Base-by-base conservation (phyloP, 371 early-diverging fungal genomes). In the Mucor lusitanicus region DNA sequence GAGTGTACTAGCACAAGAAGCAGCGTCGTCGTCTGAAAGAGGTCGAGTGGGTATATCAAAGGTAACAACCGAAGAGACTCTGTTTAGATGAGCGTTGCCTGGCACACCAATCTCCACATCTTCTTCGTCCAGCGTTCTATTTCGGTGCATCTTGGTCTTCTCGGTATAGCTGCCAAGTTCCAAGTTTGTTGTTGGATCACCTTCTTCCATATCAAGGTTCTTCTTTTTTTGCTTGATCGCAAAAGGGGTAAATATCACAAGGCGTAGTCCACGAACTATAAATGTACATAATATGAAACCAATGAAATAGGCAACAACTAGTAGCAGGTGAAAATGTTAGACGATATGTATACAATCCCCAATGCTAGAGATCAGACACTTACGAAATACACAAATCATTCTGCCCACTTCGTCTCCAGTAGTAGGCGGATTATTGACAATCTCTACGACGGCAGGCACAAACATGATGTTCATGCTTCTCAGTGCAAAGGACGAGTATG, bases 381-480 rank as follows among this genome's bases (percentile, higher is more conserved):
- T 65, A 76, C 76, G 19, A 55, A 73, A 76, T 0, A 76, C 65
- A 55, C 71, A 73, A 5, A 70, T 63, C 70, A 76, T 76, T 59
- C 71, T 64, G 4, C 73, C 76, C 3, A 76, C 53, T 55, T 76
- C 76, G n/a, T 64, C 27, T 11, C 68, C 73, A 17, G 71, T 56
- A 11, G 67, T 68, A n/a, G 71, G 37, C 39, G 65, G 50, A 59
- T 73, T 68, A n/a, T 71, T 56, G 5, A 67, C 59, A 42, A 67
- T 66, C 33, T 65, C 60, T 32, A 61, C 57, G 39, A 70, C n/a
- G 11, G 74, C 64, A 12, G 76, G 76, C 12, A 73, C 65, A 59
- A 76, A 73, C 73, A 76, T 70, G 33, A 76, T 63, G 19, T 65
- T 76, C 68, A 76, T 76, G 54, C 74, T 73, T 46, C 55, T 23